phyloP scores from a whole-genome alignment of 495 filamentous ascomycete species.

The Penicillium longicatenatum region DNA sequence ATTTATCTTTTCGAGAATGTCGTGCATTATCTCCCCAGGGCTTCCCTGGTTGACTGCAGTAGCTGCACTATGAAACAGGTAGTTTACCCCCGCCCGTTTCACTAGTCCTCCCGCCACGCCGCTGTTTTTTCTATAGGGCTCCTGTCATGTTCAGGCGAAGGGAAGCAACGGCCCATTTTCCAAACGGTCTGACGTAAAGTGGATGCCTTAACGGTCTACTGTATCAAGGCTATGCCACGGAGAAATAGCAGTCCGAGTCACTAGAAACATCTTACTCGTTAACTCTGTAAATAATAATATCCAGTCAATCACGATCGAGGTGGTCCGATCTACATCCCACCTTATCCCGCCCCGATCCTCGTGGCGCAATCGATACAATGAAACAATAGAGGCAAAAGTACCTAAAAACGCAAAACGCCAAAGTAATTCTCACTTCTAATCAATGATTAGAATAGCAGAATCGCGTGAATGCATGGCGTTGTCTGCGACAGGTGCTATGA shows the following conservation, averaged over 20 bases:
- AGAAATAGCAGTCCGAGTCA: neutral
- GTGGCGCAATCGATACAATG: neutral
- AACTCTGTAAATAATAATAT: neutral
- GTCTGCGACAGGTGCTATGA: neutral
- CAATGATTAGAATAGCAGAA: too few relatives aligned
- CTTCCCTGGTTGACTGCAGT: too few relatives aligned
- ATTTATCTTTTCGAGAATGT: conserved; percentile 28
- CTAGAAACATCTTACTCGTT: too few relatives aligned
- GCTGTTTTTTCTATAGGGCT: neutral
- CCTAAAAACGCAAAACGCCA: neutral
- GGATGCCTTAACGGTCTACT: neutral
- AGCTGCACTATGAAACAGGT: conserved; percentile 12
- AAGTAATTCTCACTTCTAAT: neutral
- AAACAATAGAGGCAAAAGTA: neutral
- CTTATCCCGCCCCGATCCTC: neutral
- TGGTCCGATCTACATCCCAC: neutral
- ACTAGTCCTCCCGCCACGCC: conserved; percentile 11
- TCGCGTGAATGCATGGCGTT: neutral
- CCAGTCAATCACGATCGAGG: neutral
- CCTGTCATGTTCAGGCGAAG: neutral
- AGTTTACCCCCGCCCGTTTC: conserved; percentile 22
- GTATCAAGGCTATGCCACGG: neutral
- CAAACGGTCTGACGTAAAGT: neutral
- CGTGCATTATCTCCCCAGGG: conserved; percentile 19
- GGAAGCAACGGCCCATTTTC: neutral